Conservation (phyloP, 345 rosid genomes). For the Gynandropsis gynandra region DNA sequence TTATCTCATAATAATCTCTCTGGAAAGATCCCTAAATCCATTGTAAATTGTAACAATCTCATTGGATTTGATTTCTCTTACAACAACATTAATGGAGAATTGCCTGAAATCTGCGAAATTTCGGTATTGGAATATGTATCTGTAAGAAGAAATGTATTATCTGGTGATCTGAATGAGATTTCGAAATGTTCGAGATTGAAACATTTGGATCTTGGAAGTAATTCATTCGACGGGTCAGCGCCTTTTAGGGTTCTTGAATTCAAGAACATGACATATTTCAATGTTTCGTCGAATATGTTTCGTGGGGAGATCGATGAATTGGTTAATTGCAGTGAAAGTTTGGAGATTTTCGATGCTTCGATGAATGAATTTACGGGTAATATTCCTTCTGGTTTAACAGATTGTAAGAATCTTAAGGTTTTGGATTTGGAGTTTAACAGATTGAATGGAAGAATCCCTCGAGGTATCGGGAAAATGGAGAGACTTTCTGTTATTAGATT, state of each 20-base stretch:
- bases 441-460: conserved; percentile 61
- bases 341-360: conserved; percentile 70
- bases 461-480: conserved; percentile 37
- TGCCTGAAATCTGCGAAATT: conserved; percentile 54
- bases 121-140: conserved; percentile 53
- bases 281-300: conserved; percentile 63
- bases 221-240: conserved; percentile 53
- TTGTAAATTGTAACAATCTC: conserved; percentile 59
- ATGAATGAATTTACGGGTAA: conserved; percentile 54
- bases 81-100: conserved; percentile 57
- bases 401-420: conserved; percentile 66
- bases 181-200: conserved; percentile 50
- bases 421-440: conserved; percentile 71
- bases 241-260: conserved; percentile 57
- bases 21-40: conserved; percentile 62
- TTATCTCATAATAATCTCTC: conserved; percentile 63
- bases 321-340: conserved; percentile 45
- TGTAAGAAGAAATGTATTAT: conserved; percentile 53
- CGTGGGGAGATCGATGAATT: conserved; percentile 50
- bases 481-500: conserved; percentile 60
- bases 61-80: conserved; percentile 82
- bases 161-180: conserved; percentile 56
- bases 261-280: conserved; percentile 57
- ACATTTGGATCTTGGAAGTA: conserved; percentile 69
- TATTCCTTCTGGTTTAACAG: conserved; percentile 52